phyloP scores from a whole-genome alignment of 768 basidiomycete genomes.

The Dioszegia aurantiaca region DNA sequence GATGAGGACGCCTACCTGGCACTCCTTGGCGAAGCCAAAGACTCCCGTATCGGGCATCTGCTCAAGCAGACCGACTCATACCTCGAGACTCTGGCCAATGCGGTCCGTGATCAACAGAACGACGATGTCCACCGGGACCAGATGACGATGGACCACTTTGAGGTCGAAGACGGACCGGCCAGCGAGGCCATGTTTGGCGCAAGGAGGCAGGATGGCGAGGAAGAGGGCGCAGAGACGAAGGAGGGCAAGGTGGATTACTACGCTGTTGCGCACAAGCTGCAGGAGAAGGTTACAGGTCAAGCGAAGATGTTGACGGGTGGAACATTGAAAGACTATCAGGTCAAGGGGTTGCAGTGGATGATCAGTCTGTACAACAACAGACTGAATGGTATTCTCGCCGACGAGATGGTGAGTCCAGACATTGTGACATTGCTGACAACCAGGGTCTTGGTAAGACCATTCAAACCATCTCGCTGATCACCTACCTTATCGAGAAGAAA shows the following conservation, averaged over 20 bases:
- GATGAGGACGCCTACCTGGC: slow-evolving; percentile 99
- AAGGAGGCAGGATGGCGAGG: slow-evolving; percentile 60
- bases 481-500: slow-evolving; percentile 89
- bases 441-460: slow-evolving; percentile 54
- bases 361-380: slow-evolving; percentile 95
- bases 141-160: slow-evolving; percentile 54
- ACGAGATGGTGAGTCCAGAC: slow-evolving; percentile 56
- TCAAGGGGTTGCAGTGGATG: slow-evolving; percentile 98
- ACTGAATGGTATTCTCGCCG: slow-evolving; percentile 89
- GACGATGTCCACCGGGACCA: slow-evolving; percentile 56
- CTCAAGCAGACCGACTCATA: slow-evolving; percentile 90
- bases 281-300: slow-evolving; percentile 69
- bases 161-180: slow-evolving; percentile 67
- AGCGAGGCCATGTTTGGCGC: slow-evolving; percentile 91
- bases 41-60: slow-evolving; percentile 95
- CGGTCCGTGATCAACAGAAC: slow-evolving; percentile 86
- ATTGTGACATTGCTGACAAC: neutral
- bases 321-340: slow-evolving; percentile 87
- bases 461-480: slow-evolving; percentile 62
- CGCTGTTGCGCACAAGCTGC: slow-evolving; percentile 85
- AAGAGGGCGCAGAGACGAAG: slow-evolving; percentile 58
- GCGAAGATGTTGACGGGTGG: slow-evolving; percentile 70
- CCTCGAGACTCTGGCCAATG: slow-evolving; percentile 90
- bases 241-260: slow-evolving; percentile 90
- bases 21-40: slow-evolving; percentile 97